Base-by-base conservation (phyloP, 2,329 filamentous ascomycete genomes). In the Plectosphaerella plurivora region DNA sequence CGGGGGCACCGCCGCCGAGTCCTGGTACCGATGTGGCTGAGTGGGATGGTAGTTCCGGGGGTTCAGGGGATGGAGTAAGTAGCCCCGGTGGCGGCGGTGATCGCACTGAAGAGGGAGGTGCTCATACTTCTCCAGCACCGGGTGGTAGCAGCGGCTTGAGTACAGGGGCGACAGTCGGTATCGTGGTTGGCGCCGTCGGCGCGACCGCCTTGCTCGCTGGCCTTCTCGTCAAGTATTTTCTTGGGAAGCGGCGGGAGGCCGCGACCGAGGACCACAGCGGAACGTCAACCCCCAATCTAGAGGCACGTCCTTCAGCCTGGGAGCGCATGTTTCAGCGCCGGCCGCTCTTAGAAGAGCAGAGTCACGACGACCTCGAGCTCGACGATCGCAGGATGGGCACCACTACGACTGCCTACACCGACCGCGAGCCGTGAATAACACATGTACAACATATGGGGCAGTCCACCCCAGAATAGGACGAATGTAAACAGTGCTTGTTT, bases 1-100 rank as follows among this genome's bases (percentile, higher is more conserved):
- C 76, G 1, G 84, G 82, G 0, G 70, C 73, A n/a, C 57, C 75
- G 50, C 85, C 84, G 12, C 85, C 85, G 3, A 87, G 81, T 59
- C 82, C 82, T 18, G 82, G 77, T 1, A 71, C 62, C 22, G 59
- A 56, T 33, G 28, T 33, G 28, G 28, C 28, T 8, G 28, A 33
- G 28, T 33, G 28, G 28, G 7, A 33, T 33, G 28, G 28, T 12
- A 8, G 8, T 8, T 33, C 28, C 9, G 28, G 28, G 28, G 28
- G 28, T 3, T 33, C 28, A 12, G 28, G 28, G 28, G 28, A 33
- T 8, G 28, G 11, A 8, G 11, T 12, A 5, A 8, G 11, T 12
- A 9, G 28, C 28, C 28, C 28, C 4, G 28, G 28, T 8, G 11
- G 28, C 28, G 3, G 28, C 28, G 28, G 28, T 12, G 22, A 22